Conservation (phyloP, 306 rosid genomes). For the Purshia tridentata region DNA sequence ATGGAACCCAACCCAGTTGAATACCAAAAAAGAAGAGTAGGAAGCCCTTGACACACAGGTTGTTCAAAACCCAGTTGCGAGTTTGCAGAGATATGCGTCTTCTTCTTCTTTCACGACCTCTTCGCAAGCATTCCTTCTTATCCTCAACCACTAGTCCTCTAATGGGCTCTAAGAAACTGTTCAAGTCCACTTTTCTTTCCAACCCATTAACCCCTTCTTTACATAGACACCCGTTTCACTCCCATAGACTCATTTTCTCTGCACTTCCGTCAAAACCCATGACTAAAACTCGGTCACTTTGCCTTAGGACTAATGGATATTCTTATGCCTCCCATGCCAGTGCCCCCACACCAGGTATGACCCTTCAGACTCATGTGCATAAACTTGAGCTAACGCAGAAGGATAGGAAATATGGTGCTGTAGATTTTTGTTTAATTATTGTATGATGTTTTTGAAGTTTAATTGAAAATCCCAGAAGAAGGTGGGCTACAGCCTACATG, state of each 20-base stretch:
- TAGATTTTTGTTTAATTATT: neutral
- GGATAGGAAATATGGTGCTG: neutral
- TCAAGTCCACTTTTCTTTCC: conserved; percentile 34
- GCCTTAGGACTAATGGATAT: conserved; percentile 61
- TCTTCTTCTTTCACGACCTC: conserved; percentile 38
- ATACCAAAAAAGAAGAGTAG: neutral
- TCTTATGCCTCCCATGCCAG: conserved; percentile 39
- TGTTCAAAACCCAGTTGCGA: neutral
- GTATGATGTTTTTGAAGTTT: neutral
- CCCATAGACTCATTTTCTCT: conserved; percentile 32
- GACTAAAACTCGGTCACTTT: conserved; percentile 36
- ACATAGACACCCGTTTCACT: conserved; percentile 26
- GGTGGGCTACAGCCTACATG: neutral
- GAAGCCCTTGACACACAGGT: conserved; percentile 5
- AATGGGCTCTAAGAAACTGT: conserved; percentile 49
- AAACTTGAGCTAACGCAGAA: neutral
- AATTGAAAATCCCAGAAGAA: neutral
- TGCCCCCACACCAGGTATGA: conserved; percentile 43
- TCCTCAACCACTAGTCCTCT: conserved; percentile 27
- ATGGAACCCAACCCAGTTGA: neutral
- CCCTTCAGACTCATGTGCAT: neutral
- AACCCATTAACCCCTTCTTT: conserved; percentile 30
- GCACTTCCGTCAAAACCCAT: conserved; percentile 39
- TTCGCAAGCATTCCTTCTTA: conserved; percentile 34
- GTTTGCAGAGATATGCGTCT: conserved; percentile 44